These are phyloP conservation scores for Endotrypanum monterogeii DNA, from an alignment of 208 protist genomes.

Conservation along the genomic window DNA sequence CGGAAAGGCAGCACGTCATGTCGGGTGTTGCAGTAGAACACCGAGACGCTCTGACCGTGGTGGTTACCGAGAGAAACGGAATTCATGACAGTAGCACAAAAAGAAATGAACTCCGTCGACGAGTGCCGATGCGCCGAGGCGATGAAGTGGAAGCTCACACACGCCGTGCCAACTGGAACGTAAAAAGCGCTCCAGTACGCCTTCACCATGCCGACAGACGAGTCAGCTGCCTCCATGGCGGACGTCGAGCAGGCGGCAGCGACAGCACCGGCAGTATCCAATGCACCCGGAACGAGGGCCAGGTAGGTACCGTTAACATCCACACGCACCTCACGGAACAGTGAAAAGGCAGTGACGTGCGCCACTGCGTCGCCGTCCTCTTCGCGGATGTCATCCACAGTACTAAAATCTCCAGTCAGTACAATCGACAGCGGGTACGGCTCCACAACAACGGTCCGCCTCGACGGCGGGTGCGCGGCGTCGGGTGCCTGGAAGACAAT, in stretches of 20 bases:
- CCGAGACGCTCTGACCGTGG: conserved; percentile 69
- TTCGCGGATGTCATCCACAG: conserved; percentile 46
- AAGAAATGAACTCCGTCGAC: conserved; percentile 67
- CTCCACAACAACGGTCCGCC: conserved; percentile 40
- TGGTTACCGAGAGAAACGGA: conserved; percentile 85
- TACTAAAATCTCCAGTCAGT: conserved; percentile 47
- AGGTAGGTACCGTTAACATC: conserved; percentile 39
- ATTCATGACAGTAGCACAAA: conserved; percentile 70
- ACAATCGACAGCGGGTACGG: conserved; percentile 47
- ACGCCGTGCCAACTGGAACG: conserved; percentile 57
- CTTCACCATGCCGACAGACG: conserved; percentile 12
- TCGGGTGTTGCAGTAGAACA: conserved; percentile 79
- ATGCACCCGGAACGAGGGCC: conserved; percentile 29
- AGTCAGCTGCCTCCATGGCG: not conserved
- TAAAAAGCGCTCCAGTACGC: conserved; percentile 70
- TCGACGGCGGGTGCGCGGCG: conserved; percentile 6
- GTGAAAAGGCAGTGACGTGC: conserved; percentile 28
- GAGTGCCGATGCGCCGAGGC: conserved; percentile 60
- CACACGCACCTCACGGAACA: conserved; percentile 50
- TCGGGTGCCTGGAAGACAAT: conserved; percentile 23
- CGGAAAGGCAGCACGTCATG: conserved; percentile 75
- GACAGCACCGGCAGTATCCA: conserved; percentile 15
- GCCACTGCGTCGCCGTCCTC: conserved; percentile 23
- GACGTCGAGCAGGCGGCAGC: conserved; percentile 1
- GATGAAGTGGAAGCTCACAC: conserved; percentile 76